A percentile compares a stretch with the other conserved stretches of the same genome.
These are phyloP conservation scores for Pistacia vera DNA, from an alignment of 345 rosid genomes.

Conservation along the genomic window DNA sequence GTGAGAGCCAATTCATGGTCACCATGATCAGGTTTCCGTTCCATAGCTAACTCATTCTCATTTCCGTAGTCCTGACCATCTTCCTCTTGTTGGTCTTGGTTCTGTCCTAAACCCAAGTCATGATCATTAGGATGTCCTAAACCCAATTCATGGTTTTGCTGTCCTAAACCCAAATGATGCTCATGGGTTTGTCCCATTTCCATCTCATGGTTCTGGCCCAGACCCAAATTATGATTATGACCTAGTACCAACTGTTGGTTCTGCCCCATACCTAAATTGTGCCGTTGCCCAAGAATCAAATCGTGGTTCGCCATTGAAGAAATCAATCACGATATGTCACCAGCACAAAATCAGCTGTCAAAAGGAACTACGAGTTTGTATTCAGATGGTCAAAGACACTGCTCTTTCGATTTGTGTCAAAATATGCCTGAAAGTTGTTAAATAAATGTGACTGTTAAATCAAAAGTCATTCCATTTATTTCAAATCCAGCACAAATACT, in stretches of 20 bases:
- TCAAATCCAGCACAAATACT: background rate
- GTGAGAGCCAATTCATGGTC: slow-evolving; percentile 51
- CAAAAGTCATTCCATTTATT: background rate
- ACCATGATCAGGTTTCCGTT: slow-evolving; percentile 52
- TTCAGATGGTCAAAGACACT: slow-evolving; percentile 3
- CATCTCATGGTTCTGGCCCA: slow-evolving; percentile 64
- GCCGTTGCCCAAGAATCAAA: slow-evolving; percentile 73
- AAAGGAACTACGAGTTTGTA: slow-evolving; percentile 6
- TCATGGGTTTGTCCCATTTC: slow-evolving; percentile 65
- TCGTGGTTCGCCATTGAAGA: slow-evolving; percentile 76
- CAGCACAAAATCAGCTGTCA: slow-evolving; percentile 14
- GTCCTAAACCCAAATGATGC: slow-evolving; percentile 64
- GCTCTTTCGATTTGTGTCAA: slow-evolving; percentile 8
- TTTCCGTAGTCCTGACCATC: slow-evolving; percentile 52
- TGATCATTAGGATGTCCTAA: slow-evolving; percentile 60
- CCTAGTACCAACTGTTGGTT: slow-evolving; percentile 69
- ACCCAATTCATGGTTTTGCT: slow-evolving; percentile 61
- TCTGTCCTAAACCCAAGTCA: slow-evolving; percentile 58
- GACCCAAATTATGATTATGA: slow-evolving; percentile 63
- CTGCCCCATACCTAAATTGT: slow-evolving; percentile 58
- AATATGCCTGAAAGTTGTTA: slow-evolving; percentile 12
- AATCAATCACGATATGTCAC: slow-evolving; percentile 17
- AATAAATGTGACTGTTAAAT: slow-evolving; percentile 1
- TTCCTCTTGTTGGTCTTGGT: slow-evolving; percentile 61
- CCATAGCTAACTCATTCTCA: slow-evolving; percentile 54